Evolutionary conservation across 306 rosid species (phyloP), one percentile per base, ranked within the genome.

Genomic region (Boehmeria nivea): DNA sequence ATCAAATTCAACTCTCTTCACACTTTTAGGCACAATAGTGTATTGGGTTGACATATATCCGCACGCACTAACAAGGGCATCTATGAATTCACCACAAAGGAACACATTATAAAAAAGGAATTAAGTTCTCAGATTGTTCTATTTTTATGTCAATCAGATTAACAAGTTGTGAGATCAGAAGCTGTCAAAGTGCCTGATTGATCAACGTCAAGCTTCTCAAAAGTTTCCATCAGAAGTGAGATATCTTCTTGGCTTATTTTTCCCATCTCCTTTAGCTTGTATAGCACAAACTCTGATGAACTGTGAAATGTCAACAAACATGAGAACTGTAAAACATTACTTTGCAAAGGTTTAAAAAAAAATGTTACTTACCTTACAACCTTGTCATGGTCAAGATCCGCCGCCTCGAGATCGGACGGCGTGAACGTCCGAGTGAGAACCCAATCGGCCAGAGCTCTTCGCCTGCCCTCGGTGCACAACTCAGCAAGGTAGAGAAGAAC

Each of bases 181-280:
- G 73, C 58, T 50, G 97, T 89, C 68, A 89, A 72, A 61, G 77
- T 62, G 76, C 94, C 94, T 28, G 94, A 83, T 20, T 72, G 61
- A 81, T 83, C 95, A 57, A 18, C 50, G 59, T 86, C 94, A 57
- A 77, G 74, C 55, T 72, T 65, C 53, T 68, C 70, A 77, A 86
- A 86, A 3, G 65, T 61, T 49, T 86, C 95, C 77, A 81, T 70
- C 65, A 83, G 53, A 47, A 24, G 20, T 63, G 79, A 65, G 46
- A 89, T 62, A 63, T 89, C 90, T 59, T 86, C 78, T 47, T 72
- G 65, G 55, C 34, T 65, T 52, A 86, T 86, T 78, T 80, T 89
- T 54, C 81, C 88, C 95, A 83, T 89, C 75, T 86, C 95, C 81
- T 89, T 83, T 69, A 86, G 76, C 81, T 86, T 83, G 68, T 86